These are phyloP conservation scores for Mycosarcoma maydis DNA, from an alignment of 1,284 basidiomycete species.

Conservation along the genomic window DNA sequence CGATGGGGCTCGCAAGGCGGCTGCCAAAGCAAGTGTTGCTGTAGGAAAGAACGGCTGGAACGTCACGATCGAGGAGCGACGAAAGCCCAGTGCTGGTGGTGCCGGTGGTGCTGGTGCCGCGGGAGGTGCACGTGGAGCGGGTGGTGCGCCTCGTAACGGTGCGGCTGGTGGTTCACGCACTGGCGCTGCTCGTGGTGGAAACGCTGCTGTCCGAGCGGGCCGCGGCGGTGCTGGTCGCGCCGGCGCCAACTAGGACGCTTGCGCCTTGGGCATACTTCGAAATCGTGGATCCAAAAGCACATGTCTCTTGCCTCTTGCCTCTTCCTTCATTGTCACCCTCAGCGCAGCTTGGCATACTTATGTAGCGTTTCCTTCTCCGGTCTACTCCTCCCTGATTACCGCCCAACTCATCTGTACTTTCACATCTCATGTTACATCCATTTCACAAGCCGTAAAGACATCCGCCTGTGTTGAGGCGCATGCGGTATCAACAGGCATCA, in stretches of 20 bases:
- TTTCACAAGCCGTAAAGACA: too few relatives aligned
- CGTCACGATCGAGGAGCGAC: constrained; percentile 85
- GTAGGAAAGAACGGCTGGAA: constrained; percentile 73
- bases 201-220: not conserved
- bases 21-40: constrained; percentile 85
- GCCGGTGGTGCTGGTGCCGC: constrained; percentile 53
- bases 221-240: constrained; percentile 11
- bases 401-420: not conserved
- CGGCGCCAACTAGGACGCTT: constrained; percentile 13
- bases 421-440: too few relatives aligned
- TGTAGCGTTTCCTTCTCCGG: too few relatives aligned
- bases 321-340: too few relatives aligned
- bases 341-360: too few relatives aligned
- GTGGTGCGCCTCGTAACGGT: constrained; percentile 7
- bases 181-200: constrained; percentile 20
- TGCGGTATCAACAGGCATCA: too few relatives aligned
- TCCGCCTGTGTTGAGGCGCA: too few relatives aligned
- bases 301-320: too few relatives aligned
- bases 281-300: too few relatives aligned
- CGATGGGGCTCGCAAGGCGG: constrained; percentile 85
- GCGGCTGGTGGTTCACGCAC: constrained; percentile 7
- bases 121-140: constrained; percentile 5
- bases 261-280: too few relatives aligned
- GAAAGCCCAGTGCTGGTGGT: constrained; percentile 81
- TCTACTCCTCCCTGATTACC: not conserved